Evolutionary conservation across 2,329 filamentous ascomycete species (phyloP).

Genomic region (Colletotrichum falcatum): DNA sequence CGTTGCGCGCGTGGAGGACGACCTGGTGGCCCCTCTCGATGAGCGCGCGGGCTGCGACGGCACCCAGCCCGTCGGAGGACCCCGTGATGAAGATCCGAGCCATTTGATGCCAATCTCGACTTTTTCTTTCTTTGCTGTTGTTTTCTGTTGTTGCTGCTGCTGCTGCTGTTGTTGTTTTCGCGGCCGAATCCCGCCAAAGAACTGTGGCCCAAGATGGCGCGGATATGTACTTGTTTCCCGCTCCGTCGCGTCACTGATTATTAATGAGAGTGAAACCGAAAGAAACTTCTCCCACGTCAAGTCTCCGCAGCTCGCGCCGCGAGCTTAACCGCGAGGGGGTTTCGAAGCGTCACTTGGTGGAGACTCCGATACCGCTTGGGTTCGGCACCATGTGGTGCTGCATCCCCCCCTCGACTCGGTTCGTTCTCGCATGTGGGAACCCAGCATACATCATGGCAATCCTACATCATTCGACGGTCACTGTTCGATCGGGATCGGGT

Average conservation of each 20-base stretch:
- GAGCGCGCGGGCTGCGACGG: slow-evolving; percentile 62
- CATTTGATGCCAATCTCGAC: background rate
- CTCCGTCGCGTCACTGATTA: background rate
- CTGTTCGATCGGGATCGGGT: too few relatives aligned
- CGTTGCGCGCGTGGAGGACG: slow-evolving; percentile 67
- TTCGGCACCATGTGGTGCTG: too few relatives aligned
- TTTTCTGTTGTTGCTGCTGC: too few relatives aligned
- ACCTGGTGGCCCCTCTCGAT: slow-evolving; percentile 65
- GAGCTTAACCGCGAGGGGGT: background rate
- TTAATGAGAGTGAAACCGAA: background rate
- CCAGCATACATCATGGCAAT: too few relatives aligned
- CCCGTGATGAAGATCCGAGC: slow-evolving; percentile 60
- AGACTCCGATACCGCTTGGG: background rate
- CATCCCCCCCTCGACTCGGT: background rate
- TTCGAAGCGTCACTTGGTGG: background rate
- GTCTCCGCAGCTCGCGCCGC: background rate
- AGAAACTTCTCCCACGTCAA: background rate
- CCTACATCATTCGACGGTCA: too few relatives aligned
- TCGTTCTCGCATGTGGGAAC: background rate
- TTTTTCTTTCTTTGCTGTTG: too few relatives aligned
- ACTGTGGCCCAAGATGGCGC: background rate
- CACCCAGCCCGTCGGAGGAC: slow-evolving; percentile 68
- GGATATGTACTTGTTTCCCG: too few relatives aligned
- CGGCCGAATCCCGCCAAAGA: background rate
- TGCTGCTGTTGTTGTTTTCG: too few relatives aligned